Percentiles rank a stretch among this genome's conserved stretches.
Conservation (phyloP, 1,139 yeast species). For the Yamadazyma diddensiae region DNA sequence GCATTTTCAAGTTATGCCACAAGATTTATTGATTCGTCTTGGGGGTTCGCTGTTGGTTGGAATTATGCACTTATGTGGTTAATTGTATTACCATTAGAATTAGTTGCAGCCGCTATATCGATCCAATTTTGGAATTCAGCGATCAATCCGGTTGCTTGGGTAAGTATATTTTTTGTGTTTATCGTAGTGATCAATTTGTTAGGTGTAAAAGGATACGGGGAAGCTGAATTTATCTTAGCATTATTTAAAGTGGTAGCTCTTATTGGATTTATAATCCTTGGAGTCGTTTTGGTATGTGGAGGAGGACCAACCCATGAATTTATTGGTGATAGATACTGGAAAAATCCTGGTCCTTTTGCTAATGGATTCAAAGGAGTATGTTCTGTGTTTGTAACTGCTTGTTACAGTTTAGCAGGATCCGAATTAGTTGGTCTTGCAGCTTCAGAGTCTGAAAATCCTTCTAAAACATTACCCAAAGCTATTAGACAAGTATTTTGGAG, state of each 20-base stretch:
- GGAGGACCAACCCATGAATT: conserved; percentile 65
- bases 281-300: conserved; percentile 61
- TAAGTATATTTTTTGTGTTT: conserved; percentile 59
- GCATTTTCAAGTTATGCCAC: conserved; percentile 73
- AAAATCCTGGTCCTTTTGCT: conserved; percentile 52
- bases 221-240: conserved; percentile 65
- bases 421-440: conserved; percentile 51
- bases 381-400: conserved; percentile 41
- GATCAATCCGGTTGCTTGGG: conserved; percentile 63
- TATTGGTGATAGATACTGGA: conserved; percentile 63
- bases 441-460: conserved; percentile 35
- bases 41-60: conserved; percentile 82
- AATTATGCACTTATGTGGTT: conserved; percentile 81
- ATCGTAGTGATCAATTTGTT: conserved; percentile 58
- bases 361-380: conserved; percentile 44
- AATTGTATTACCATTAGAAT: conserved; percentile 69
- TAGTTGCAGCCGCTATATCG: conserved; percentile 74
- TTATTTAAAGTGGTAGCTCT: conserved; percentile 60
- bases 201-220: conserved; percentile 75
- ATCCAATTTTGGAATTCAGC: conserved; percentile 59
- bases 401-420: conserved; percentile 41
- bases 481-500: conserved; percentile 45
- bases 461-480: conserved; percentile 38
- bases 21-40: conserved; percentile 66
- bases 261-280: conserved; percentile 61